phyloP scores from a whole-genome alignment of 2,329 filamentous ascomycete species.

The Kalaharituber pfeilii region DNA sequence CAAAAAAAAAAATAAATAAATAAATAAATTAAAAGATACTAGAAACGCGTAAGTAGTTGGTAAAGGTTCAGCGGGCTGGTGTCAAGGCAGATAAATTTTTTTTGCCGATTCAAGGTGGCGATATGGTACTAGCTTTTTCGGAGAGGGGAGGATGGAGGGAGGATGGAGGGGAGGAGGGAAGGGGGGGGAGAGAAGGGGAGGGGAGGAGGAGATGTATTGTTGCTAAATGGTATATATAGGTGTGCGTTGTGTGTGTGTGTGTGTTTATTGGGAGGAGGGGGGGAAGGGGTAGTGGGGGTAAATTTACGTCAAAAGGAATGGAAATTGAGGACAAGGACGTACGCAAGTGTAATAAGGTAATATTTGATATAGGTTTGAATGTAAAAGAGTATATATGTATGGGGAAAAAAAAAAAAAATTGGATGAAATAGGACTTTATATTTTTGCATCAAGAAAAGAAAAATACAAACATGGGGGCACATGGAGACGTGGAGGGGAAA shows the following conservation, averaged over 20 bases:
- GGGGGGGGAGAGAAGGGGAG: too few relatives aligned
- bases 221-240: neutral
- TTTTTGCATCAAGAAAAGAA: neutral
- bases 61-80: too few relatives aligned
- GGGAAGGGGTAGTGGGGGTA: neutral
- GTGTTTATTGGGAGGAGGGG: neutral
- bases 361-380: neutral
- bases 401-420: neutral
- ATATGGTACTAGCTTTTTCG: too few relatives aligned
- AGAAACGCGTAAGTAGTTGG: too few relatives aligned
- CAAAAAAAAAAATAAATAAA: too few relatives aligned
- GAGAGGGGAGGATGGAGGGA: too few relatives aligned
- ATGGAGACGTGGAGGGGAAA: neutral
- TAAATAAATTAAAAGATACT: too few relatives aligned
- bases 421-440: neutral
- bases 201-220: neutral
- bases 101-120: too few relatives aligned
- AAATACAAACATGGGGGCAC: neutral
- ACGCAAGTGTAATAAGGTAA: neutral
- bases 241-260: neutral
- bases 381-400: neutral
- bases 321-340: neutral
- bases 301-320: neutral
- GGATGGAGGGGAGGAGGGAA: too few relatives aligned
- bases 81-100: too few relatives aligned